Base-by-base conservation (phyloP, 371 early-diverging fungal genomes). In the Circinella minor region DNA sequence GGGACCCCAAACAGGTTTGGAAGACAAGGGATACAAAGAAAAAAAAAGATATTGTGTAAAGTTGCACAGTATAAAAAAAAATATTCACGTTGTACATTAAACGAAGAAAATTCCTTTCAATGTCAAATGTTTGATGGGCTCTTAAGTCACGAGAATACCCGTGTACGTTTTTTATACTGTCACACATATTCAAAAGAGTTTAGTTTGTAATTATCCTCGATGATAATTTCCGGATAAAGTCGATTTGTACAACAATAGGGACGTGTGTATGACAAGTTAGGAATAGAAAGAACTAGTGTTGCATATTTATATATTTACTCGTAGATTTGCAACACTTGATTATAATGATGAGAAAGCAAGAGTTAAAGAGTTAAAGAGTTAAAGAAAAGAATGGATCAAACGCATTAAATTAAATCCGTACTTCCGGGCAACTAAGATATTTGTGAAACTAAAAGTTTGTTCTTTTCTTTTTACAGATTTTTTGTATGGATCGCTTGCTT, bases 1-100 rank as follows among this genome's bases (percentile, higher is more conserved):
- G 43, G 43, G 43, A 43, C 43, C 3, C 0, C 4, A 51, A 51
- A 51, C 51, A 51, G 15, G 51, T 51, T n/a, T 15, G 51, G 51
- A n/a, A 5, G 51, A 13, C 15, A 15, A 17, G n/a, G 51, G 6
- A 51, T 17, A 13, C 27, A 27, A 27, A 27, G 27, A 51, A 51
- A 15, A 13, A 13, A 13, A 3, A 51, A n/a, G 5, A n/a, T 51
- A 15, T 7, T 51, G 14, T 51, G 51, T 17, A 51, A 51, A 6
- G 57, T 57, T 57, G 57, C 14, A 57, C 57, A 57, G 57, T 57
- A 57, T 57, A 57, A 57, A 57, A 57, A n/a, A 55, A 57, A 57
- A 17, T 57, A 17, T 51, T 57, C 57, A 57, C 57, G 57, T 57
- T 57, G 34, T 34, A 57, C 57, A 18, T 34, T 4, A 57, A 51